phyloP scores from a whole-genome alignment of 148 eudicot species.

The Bassia scoparia region DNA sequence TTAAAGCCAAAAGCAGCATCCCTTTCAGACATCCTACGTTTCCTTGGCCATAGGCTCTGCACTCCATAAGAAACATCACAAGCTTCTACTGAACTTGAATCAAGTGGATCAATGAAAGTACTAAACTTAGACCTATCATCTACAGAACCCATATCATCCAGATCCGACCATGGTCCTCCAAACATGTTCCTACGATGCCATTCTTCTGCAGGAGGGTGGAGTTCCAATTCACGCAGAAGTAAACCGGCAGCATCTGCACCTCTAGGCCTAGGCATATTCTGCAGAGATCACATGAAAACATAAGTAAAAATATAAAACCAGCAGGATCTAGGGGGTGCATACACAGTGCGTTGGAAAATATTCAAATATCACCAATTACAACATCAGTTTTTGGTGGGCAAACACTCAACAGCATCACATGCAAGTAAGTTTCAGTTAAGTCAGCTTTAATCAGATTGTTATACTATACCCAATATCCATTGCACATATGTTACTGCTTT shows the following conservation, averaged over 20 bases:
- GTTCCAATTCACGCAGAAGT: conserved; percentile 88
- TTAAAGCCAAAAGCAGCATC: conserved; percentile 97
- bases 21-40: conserved; percentile 90
- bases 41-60: conserved; percentile 91
- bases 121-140: conserved; percentile 50
- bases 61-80: conserved; percentile 58
- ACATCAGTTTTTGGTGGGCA: not conserved
- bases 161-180: conserved; percentile 96
- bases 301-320: not conserved
- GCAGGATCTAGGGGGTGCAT: not conserved
- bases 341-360: not conserved
- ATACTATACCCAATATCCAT: not conserved
- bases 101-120: conserved; percentile 45
- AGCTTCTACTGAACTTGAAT: conserved; percentile 46
- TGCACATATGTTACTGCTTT: not conserved
- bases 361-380: not conserved
- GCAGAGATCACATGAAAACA: conserved; percentile 19
- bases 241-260: conserved; percentile 99
- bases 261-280: conserved; percentile 99
- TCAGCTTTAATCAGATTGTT: too few species aligned
- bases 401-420: not conserved
- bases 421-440: not conserved
- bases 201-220: conserved; percentile 99
- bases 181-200: conserved; percentile 96
- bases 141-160: conserved; percentile 50